These are phyloP conservation scores for Begonia peltatifolia DNA, from an alignment of 306 rosid species.

Conservation along the genomic window DNA sequence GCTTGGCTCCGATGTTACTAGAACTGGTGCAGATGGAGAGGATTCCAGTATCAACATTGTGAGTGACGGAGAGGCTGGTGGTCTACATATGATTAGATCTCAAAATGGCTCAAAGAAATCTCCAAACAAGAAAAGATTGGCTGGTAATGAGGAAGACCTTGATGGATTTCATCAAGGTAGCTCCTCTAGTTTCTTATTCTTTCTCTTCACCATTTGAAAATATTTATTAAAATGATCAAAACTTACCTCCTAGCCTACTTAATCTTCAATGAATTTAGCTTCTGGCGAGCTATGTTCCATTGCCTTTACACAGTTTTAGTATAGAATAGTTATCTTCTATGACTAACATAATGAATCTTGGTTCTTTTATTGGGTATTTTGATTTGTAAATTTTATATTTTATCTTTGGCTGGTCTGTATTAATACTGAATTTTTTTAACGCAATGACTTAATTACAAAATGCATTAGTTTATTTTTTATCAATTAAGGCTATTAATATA, in stretches of 20 bases:
- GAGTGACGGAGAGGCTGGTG: conserved; percentile 58
- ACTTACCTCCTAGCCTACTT: too few species aligned
- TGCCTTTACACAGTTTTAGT: too few species aligned
- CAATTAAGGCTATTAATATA: not conserved
- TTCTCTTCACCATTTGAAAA: not conserved
- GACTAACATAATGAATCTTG: too few species aligned
- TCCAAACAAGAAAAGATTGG: conserved; percentile 38
- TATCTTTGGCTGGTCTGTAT: not conserved
- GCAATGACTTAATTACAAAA: not conserved
- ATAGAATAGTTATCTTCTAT: too few species aligned
- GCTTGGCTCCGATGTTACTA: conserved; percentile 52
- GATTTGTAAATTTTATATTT: too few species aligned
- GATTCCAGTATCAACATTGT: conserved; percentile 65
- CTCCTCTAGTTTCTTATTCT: not conserved
- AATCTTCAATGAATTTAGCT: too few species aligned
- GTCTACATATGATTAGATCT: conserved; percentile 26
- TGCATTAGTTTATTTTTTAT: not conserved
- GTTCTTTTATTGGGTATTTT: too few species aligned
- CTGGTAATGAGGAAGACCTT: conserved; percentile 18
- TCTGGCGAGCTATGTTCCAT: too few species aligned
- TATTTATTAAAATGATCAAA: too few species aligned
- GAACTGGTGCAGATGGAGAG: conserved; percentile 55
- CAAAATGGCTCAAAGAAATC: conserved; percentile 37
- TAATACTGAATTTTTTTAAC: not conserved
- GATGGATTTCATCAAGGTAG: conserved; percentile 22